Percentiles rank a stretch among this genome's conserved stretches.
phyloP scores from a whole-genome alignment of 73 alveolate species.

The Blepharisma stoltei region DNA sequence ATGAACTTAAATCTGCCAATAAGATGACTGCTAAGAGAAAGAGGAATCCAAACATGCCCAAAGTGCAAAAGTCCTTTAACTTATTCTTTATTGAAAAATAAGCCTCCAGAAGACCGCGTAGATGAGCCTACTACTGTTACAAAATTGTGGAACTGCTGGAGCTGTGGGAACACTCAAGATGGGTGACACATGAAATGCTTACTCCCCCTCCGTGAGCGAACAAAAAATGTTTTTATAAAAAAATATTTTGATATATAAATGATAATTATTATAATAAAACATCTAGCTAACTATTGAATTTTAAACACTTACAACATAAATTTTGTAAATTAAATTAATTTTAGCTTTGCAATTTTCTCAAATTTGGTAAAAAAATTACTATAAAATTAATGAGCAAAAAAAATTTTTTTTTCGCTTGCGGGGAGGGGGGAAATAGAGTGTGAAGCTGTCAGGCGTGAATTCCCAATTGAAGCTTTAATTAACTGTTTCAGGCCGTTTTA shows the following conservation, averaged over 20 bases:
- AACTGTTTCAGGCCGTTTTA: not conserved
- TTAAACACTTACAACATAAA: no score
- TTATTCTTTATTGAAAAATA: not conserved
- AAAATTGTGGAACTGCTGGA: constrained; percentile 13
- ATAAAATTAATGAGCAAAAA: no score
- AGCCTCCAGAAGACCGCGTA: not conserved
- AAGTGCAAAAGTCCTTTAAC: constrained; percentile 42
- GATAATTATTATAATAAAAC: no score
- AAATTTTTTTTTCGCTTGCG: no score
- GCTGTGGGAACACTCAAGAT: constrained; percentile 20
- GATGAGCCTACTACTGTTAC: constrained; percentile 18
- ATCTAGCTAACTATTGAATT: no score
- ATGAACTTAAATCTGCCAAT: constrained; percentile 43
- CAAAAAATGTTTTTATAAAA: no score
- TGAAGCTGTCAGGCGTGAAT: not conserved
- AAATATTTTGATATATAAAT: no score
- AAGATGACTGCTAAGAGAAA: constrained; percentile 37
- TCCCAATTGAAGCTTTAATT: constrained; percentile 21
- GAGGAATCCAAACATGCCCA: constrained; percentile 38
- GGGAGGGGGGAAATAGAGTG: no score
- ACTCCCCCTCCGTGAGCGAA: no score
- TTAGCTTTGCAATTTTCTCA: no score
- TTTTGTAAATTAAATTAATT: no score
- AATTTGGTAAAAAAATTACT: no score
- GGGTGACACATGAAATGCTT: constrained; percentile 28